phyloP scores from a whole-genome alignment of 345 rosid species.

The Luvunga scandens region DNA sequence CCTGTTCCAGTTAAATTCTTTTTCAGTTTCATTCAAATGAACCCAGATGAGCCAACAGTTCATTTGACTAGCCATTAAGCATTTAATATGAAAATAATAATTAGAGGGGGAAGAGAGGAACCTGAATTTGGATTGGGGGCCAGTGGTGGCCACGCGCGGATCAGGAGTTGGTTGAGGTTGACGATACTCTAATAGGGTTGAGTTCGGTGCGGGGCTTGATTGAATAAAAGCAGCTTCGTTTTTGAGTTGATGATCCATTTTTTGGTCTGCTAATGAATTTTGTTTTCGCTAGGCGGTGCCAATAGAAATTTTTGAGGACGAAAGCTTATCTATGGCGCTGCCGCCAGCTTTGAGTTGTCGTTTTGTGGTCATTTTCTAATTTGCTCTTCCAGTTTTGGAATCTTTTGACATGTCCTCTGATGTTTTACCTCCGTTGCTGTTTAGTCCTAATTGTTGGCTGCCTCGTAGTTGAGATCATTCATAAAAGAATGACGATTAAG shows the following conservation, averaged over 20 bases:
- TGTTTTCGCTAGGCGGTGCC: background rate
- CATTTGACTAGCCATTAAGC: background rate
- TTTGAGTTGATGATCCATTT: conserved; percentile 16
- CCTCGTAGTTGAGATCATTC: too few relatives aligned
- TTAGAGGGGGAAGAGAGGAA: background rate
- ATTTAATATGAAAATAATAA: background rate
- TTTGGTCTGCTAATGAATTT: background rate
- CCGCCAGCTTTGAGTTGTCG: background rate
- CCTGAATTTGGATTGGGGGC: conserved; percentile 26
- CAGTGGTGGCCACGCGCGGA: conserved; percentile 16
- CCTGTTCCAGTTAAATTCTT: background rate
- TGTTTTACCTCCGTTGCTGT: too few relatives aligned
- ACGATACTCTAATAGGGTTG: conserved; percentile 27
- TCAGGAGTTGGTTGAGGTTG: conserved; percentile 28
- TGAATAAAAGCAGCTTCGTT: conserved; percentile 18
- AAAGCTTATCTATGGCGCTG: conserved; percentile 2
- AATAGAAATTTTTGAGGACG: too few relatives aligned
- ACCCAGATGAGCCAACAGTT: background rate
- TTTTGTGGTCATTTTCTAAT: background rate
- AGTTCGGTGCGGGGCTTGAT: conserved; percentile 20
- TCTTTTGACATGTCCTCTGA: background rate
- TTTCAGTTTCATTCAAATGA: background rate
- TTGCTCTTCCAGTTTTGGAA: background rate
- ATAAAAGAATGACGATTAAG: too few relatives aligned
- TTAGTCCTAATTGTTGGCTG: too few relatives aligned